Evolutionary conservation across 768 basidiomycete genomes (phyloP), one percentile per base, ranked within the genome.

Genomic region (Rhodotorula graminis): DNA sequence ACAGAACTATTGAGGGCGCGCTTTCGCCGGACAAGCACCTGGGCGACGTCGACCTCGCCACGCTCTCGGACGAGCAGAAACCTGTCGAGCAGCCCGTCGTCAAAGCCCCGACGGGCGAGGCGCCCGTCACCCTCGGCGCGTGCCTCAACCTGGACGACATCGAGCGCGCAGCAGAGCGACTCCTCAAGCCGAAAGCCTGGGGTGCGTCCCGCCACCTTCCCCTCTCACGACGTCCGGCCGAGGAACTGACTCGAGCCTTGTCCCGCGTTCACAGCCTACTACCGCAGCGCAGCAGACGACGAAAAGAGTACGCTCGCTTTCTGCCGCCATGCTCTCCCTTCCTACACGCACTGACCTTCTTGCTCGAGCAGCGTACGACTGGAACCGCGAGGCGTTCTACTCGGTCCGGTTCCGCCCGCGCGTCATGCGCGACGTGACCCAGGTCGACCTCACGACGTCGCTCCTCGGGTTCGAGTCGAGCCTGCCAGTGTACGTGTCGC

Each of bases 321-420:
- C 44, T 12, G 25, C 14, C 15, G 7, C 25, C 1, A 14, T n/a
- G 2, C 18, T 11, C 29, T 33, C 27, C 29, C 5, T 4, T 25
- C 49, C 53, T 8, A 15, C 44, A 6, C 44, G 44, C 4, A 19
- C 44, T 47, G 2, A 59, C 58, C 6, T 12, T 27, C 50, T 25
- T 23, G 3, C 16, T 10, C 9, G 55, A 27, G 21, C 64, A 66
- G 68, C 72, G 2, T 42, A 37, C 44, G 21, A 58, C 56, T 67
- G 66, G 46, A 72, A 69, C 77, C 91, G 90, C 75, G 85, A 87
- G 63, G 91, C 92, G 6, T 96, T 89, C 78, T 92, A 93, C 75
- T 85, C 91, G 31, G 89, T 92, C 80, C 93, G 92, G 82, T 92
- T 95, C 79, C 85, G 87, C 70, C 87, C 93, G 27, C 87, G 92